Evolutionary conservation across 306 rosid species (phyloP).

Genomic region (Vigna trinervia): DNA sequence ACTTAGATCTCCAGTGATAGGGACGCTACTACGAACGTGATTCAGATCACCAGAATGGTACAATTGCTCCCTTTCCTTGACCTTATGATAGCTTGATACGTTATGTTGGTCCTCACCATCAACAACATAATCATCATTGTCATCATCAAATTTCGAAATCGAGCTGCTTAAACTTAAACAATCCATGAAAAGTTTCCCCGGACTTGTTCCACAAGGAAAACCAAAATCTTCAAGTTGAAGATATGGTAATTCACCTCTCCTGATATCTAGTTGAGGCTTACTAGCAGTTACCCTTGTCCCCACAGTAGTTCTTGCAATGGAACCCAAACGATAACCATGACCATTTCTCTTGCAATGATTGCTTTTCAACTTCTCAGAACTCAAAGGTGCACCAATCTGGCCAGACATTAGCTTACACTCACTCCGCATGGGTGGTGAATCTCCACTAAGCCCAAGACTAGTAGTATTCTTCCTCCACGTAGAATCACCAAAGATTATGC

Average conservation of each 20-base stretch:
- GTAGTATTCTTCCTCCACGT: constrained; percentile 40
- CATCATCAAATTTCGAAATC: constrained; percentile 61
- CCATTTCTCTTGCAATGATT: constrained; percentile 52
- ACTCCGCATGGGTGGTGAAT: constrained; percentile 50
- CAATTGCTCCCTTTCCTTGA: constrained; percentile 55
- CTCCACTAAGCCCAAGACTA: constrained; percentile 48
- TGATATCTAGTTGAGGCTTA: constrained; percentile 54
- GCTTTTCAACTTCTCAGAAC: constrained; percentile 55
- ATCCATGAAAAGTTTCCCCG: constrained; percentile 92
- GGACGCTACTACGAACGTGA: constrained; percentile 52
- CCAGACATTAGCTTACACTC: constrained; percentile 48
- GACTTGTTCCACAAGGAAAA: constrained; percentile 85
- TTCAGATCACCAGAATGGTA: constrained; percentile 51
- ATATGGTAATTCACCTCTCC: constrained; percentile 64
- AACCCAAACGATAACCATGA: too few species aligned
- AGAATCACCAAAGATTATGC: constrained; percentile 66
- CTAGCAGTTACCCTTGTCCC: constrained; percentile 52
- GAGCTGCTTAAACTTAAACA: constrained; percentile 89
- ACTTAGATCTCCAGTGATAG: constrained; percentile 54
- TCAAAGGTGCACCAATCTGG: constrained; percentile 45
- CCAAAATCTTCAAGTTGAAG: constrained; percentile 73
- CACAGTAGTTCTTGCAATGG: constrained; percentile 35
- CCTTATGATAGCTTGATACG: constrained; percentile 51
- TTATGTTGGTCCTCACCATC: constrained; percentile 53
- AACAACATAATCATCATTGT: constrained; percentile 47